Evolutionary conservation across 2,329 filamentous ascomycete genomes (phyloP), one percentile per base, ranked within the genome.

Genomic region (Blumeria graminis): DNA sequence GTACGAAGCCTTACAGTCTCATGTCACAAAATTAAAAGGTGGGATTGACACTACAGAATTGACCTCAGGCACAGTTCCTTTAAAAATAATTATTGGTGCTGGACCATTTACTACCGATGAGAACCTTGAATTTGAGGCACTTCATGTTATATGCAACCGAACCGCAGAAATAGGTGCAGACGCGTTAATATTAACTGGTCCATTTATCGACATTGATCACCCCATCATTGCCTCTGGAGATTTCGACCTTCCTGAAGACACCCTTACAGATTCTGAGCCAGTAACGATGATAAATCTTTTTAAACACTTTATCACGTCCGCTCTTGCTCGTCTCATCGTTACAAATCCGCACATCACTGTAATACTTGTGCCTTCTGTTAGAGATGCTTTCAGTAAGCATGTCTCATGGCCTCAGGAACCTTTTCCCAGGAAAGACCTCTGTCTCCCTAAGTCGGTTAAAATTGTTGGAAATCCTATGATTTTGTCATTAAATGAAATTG

Each of bases 91-190:
- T 39, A 75, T 90, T 58, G 86, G 84, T 1, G 78, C 87, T 0
- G 92, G 92, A 0, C 92, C 92, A 0, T 98, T 93, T 69, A 94
- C 89, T 0, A 80, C 88, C 2, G 89, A 96, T 62, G 85, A 90
- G 64, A 93, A 93, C 65, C 80, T 98, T 50, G 84, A 88, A 61
- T 98, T 89, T 65, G 85, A 93, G 64, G 84, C 90, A 7, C 72
- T 98, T 1, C 81, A 88, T 63, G 80, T 85, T 34, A 75, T 98
- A 14, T 90, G 90, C 66, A 76, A 77, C 61, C 81, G 82, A 63
- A 88, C 89, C 8, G 80, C 80, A 14, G 80, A 86, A 60, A 77
- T 75, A 22, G 81, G 78, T 60, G 84, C 82, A 10, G 92, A 98
- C 66, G 78, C 79, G 3, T 70, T 98, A 33, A 76, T 96, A 46